Conservation (phyloP, 2,329 filamentous ascomycete genomes). For the Hymenoscyphus fructigenus region DNA sequence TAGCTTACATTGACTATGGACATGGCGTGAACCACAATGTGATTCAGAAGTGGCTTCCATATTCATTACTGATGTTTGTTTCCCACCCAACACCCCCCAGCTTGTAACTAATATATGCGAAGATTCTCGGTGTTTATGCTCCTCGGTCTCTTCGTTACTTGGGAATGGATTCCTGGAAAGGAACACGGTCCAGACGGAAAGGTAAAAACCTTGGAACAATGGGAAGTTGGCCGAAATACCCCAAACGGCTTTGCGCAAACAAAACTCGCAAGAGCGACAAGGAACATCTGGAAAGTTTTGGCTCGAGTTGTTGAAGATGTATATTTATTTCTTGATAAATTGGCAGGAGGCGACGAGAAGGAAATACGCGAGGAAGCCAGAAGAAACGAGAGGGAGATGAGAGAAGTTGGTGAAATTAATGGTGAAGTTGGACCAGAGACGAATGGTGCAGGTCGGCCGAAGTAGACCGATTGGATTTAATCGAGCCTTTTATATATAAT, state of each 20-base stretch:
- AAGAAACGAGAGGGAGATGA: conserved; percentile 29
- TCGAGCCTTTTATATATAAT: too few relatives aligned
- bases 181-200: conserved; percentile 18
- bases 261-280: conserved; percentile 8
- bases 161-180: conserved; percentile 21
- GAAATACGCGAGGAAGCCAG: conserved; percentile 7
- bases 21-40: conserved; percentile 12
- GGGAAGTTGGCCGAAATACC: conserved; percentile 20
- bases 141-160: conserved; percentile 23
- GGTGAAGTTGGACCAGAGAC: not conserved
- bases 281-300: conserved; percentile 14
- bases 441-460: too few relatives aligned
- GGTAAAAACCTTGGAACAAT: conserved; percentile 26
- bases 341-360: conserved; percentile 19
- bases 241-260: conserved; percentile 21
- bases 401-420: not conserved
- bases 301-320: conserved; percentile 6
- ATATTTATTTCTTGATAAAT: conserved; percentile 18
- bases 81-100: not conserved
- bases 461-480: too few relatives aligned
- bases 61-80: conserved; percentile 26
- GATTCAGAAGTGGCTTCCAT: conserved; percentile 24
- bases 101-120: not conserved
- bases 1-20: conserved; percentile 24
- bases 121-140: conserved; percentile 29